These are phyloP conservation scores for Neofusicoccum umdonicola DNA, from an alignment of 2,329 filamentous ascomycete species.

Conservation along the genomic window DNA sequence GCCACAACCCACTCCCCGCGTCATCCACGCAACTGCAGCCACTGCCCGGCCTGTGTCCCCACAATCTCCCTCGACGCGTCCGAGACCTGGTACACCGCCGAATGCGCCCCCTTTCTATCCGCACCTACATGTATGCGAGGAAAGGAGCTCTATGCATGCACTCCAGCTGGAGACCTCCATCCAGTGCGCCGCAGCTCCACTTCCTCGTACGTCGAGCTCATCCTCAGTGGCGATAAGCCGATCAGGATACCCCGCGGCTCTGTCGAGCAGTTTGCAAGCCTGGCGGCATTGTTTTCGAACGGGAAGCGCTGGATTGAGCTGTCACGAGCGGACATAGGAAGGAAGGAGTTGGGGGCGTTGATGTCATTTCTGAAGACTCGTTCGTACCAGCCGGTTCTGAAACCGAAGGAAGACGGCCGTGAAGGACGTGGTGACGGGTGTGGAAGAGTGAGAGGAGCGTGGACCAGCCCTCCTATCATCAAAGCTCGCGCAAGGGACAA, in stretches of 20 bases:
- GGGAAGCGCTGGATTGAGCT: background rate
- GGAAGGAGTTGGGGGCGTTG: background rate
- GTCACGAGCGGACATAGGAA: background rate
- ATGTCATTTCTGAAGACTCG: background rate
- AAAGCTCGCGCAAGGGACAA: background rate
- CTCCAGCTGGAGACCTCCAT: background rate
- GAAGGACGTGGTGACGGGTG: no score
- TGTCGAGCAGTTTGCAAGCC: constrained; percentile 23
- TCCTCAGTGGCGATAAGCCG: constrained; percentile 29
- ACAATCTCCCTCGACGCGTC: constrained; percentile 25
- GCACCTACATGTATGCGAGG: constrained; percentile 23
- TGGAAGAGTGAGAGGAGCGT: background rate
- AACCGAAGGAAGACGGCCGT: constrained; percentile 2
- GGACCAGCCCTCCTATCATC: background rate
- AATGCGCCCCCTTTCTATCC: constrained; percentile 31
- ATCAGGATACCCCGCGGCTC: constrained; percentile 33
- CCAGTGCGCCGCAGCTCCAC: background rate
- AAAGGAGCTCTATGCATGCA: constrained; percentile 30
- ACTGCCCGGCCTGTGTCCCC: constrained; percentile 25
- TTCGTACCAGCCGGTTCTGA: background rate
- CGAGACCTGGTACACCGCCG: constrained; percentile 32
- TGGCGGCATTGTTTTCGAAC: background rate
- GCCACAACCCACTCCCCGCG: no score
- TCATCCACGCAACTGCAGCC: constrained; percentile 20
- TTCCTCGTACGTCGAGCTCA: constrained; percentile 30